Percentiles rank a stretch among this genome's conserved stretches.
Conservation (phyloP, 768 basidiomycete species). For the Sarcodon aspratus region DNA sequence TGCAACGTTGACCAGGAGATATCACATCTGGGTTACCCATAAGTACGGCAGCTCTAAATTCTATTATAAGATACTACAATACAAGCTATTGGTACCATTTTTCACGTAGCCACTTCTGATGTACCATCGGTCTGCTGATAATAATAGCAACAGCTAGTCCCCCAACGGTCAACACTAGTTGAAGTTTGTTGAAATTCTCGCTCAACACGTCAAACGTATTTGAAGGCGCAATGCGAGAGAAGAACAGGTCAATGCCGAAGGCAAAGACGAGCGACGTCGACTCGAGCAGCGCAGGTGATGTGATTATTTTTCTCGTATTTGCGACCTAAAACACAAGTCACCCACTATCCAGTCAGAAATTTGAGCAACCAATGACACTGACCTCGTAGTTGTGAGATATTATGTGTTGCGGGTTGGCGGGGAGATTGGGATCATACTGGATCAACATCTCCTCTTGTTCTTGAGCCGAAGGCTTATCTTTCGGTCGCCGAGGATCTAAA, state of each 20-base stretch:
- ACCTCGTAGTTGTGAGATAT: slow-evolving; percentile 50
- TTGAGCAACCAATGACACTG: slow-evolving; percentile 6
- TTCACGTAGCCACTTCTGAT: slow-evolving; percentile 51
- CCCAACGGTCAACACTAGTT: slow-evolving; percentile 73
- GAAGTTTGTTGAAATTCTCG: slow-evolving; percentile 87
- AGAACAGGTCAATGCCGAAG: slow-evolving; percentile 84
- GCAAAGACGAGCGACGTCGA: slow-evolving; percentile 85
- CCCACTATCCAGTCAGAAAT: not conserved
- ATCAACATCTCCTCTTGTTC: slow-evolving; percentile 82
- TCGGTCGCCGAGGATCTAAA: slow-evolving; percentile 78
- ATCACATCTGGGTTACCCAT: too few species aligned
- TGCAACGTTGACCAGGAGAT: too few species aligned
- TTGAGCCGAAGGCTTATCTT: slow-evolving; percentile 57
- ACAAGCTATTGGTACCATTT: slow-evolving; percentile 51
- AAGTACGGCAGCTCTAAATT: too few species aligned
- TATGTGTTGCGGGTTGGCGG: slow-evolving; percentile 50
- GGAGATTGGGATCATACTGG: slow-evolving; percentile 73
- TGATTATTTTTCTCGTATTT: slow-evolving; percentile 54
- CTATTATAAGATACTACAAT: not conserved
- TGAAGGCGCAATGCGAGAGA: slow-evolving; percentile 76
- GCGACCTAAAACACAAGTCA: slow-evolving; percentile 39
- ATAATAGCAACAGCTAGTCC: slow-evolving; percentile 67
- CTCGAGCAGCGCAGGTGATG: slow-evolving; percentile 80
- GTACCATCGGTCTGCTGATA: slow-evolving; percentile 76
- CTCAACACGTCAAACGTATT: slow-evolving; percentile 88